Conservation (phyloP, 805 yeast species). For the Monosporozyma servazzii region DNA sequence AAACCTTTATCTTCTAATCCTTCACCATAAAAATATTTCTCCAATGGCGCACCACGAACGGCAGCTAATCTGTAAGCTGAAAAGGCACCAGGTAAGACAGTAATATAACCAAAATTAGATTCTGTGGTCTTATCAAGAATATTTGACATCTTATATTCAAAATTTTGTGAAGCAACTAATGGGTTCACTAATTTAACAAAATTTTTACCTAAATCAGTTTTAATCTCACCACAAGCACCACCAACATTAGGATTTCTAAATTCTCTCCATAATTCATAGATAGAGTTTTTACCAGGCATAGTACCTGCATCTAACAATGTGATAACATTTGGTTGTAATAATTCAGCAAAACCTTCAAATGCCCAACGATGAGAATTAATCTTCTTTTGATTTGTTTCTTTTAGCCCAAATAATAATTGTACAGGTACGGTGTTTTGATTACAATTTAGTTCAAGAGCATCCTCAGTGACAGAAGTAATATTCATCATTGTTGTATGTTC, state of each 20-base stretch:
- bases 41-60: constrained; percentile 73
- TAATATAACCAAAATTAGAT: constrained; percentile 85
- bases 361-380: constrained; percentile 97
- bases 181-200: constrained; percentile 62
- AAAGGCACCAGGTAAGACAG: constrained; percentile 94
- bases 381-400: constrained; percentile 80
- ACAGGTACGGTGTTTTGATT: constrained; percentile 59
- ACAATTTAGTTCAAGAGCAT: constrained; percentile 47
- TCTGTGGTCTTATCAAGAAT: constrained; percentile 94
- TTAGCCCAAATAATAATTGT: constrained; percentile 80
- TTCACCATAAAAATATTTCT: constrained; percentile 89
- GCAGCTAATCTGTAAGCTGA: constrained; percentile 89
- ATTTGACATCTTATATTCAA: constrained; percentile 93
- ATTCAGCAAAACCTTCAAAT: constrained; percentile 81
- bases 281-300: constrained; percentile 73
- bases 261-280: constrained; percentile 83
- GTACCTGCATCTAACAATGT: constrained; percentile 92
- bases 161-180: constrained; percentile 90
- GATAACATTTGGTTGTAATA: constrained; percentile 73
- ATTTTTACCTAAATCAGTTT: constrained; percentile 65
- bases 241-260: constrained; percentile 76
- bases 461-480: constrained; percentile 54
- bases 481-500: constrained; percentile 93
- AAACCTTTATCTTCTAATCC: constrained; percentile 54
- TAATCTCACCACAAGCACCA: constrained; percentile 97